Evolutionary conservation across 2,329 filamentous ascomycete genomes (phyloP).

Genomic region (Purpureocillium takamizusanense): DNA sequence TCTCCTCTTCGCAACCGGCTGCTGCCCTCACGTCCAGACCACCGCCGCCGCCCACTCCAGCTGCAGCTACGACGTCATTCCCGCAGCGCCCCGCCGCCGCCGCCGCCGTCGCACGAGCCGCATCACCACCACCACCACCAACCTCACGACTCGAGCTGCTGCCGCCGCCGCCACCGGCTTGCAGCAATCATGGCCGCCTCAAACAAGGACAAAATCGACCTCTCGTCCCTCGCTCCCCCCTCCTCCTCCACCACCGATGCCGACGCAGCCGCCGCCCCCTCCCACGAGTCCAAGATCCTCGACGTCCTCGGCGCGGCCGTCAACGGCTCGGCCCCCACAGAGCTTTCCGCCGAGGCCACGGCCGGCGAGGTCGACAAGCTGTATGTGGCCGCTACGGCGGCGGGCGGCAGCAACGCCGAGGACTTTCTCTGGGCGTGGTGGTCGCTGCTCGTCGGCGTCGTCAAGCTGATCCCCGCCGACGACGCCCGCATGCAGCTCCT

Average conservation of each 20-base stretch:
- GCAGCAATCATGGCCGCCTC: background rate
- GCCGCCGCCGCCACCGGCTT: background rate
- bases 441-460: conserved; percentile 15
- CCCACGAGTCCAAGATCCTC: conserved; percentile 10
- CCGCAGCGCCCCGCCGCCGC: background rate
- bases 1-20: too few relatives aligned
- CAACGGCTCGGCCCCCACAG: conserved; percentile 8
- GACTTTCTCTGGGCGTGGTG: conserved; percentile 20
- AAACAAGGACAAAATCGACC: conserved; percentile 3
- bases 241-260: background rate
- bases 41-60: too few relatives aligned
- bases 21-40: too few relatives aligned
- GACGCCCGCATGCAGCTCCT: conserved; percentile 16
- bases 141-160: too few relatives aligned
- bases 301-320: conserved; percentile 15
- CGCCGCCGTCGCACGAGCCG: background rate
- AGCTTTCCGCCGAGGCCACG: conserved; percentile 10
- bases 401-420: conserved; percentile 11
- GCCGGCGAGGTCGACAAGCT: conserved; percentile 16
- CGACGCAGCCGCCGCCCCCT: too few relatives aligned
- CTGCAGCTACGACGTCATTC: background rate
- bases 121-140: too few relatives aligned
- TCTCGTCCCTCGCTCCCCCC: conserved; percentile 1
- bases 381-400: conserved; percentile 7
- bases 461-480: conserved; percentile 14